Evolutionary conservation across 441 rosid genomes (phyloP).

Genomic region (Gossypium laxum): DNA sequence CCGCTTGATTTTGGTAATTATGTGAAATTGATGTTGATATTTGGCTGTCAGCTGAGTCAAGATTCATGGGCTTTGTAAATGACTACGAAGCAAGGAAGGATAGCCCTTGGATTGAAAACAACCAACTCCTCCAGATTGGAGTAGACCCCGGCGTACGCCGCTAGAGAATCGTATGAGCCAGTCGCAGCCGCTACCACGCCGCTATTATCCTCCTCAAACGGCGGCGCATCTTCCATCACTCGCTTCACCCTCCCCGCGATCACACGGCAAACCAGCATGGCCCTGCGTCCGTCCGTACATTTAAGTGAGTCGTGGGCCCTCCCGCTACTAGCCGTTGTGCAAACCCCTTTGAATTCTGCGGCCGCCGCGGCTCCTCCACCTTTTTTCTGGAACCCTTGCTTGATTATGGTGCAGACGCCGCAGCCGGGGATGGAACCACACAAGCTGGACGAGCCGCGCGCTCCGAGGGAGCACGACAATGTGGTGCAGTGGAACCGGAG

Average conservation of each 20-base stretch:
- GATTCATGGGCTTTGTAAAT: slow-evolving; percentile 57
- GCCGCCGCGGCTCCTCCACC: neutral
- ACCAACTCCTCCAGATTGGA: slow-evolving; percentile 69
- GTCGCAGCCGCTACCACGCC: neutral
- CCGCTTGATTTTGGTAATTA: neutral
- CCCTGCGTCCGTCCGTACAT: slow-evolving; percentile 51
- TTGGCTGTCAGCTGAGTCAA: slow-evolving; percentile 8
- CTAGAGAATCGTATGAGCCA: slow-evolving; percentile 66
- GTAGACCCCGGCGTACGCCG: slow-evolving; percentile 54
- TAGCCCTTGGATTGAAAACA: slow-evolving; percentile 72
- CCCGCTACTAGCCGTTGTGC: slow-evolving; percentile 91
- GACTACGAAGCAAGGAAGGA: slow-evolving; percentile 88
- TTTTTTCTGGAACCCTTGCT: slow-evolving; percentile 62
- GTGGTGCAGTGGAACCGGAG: slow-evolving; percentile 79
- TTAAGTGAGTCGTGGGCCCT: slow-evolving; percentile 69
- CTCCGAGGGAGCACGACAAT: slow-evolving; percentile 64
- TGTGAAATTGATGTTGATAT: neutral
- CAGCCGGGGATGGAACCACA: slow-evolving; percentile 71
- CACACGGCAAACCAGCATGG: slow-evolving; percentile 92
- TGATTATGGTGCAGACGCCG: slow-evolving; percentile 68
- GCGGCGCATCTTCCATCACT: slow-evolving; percentile 35
- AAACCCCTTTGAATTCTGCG: slow-evolving; percentile 35
- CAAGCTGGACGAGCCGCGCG: slow-evolving; percentile 60
- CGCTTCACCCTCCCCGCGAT: slow-evolving; percentile 75
- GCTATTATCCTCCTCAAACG: slow-evolving; percentile 31